Conservation (phyloP, 1,139 yeast genomes). For the Citeromyces hawaiiensis region DNA sequence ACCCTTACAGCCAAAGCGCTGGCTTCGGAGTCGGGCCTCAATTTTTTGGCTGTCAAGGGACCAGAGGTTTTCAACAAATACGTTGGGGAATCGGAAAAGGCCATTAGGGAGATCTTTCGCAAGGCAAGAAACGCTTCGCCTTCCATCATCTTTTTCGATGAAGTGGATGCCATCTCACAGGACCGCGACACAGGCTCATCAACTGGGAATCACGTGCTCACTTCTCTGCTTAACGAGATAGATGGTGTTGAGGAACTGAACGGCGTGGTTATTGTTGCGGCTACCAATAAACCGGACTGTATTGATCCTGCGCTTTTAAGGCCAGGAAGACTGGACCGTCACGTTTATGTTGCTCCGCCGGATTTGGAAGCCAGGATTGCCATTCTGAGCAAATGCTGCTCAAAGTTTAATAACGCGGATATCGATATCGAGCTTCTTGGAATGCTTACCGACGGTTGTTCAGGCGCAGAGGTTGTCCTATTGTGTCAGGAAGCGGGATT, state of each 20-base stretch:
- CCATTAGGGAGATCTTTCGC: constrained; percentile 78
- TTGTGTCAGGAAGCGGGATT: constrained; percentile 93
- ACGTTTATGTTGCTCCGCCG: constrained; percentile 87
- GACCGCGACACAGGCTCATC: constrained; percentile 48
- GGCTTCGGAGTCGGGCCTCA: constrained; percentile 89
- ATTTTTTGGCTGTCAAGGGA: constrained; percentile 88
- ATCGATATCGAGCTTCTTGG: constrained; percentile 28
- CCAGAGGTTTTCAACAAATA: constrained; percentile 91
- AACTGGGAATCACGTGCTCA: constrained; percentile 71
- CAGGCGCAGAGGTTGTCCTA: constrained; percentile 92
- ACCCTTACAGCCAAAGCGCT: constrained; percentile 89
- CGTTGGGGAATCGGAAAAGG: constrained; percentile 88
- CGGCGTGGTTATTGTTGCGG: constrained; percentile 89
- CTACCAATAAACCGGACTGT: constrained; percentile 88
- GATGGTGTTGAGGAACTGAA: constrained; percentile 93
- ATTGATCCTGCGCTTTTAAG: constrained; percentile 85
- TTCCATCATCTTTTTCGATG: constrained; percentile 86
- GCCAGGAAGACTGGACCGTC: constrained; percentile 90
- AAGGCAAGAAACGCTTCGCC: constrained; percentile 93
- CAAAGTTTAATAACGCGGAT: background rate
- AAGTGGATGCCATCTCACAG: constrained; percentile 82
- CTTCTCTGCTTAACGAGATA: constrained; percentile 81
- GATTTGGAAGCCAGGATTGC: constrained; percentile 66
- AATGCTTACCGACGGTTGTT: constrained; percentile 65
- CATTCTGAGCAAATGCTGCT: constrained; percentile 33